Conservation (phyloP, 2,329 filamentous ascomycete species). For the Epichloe coenophiala region DNA sequence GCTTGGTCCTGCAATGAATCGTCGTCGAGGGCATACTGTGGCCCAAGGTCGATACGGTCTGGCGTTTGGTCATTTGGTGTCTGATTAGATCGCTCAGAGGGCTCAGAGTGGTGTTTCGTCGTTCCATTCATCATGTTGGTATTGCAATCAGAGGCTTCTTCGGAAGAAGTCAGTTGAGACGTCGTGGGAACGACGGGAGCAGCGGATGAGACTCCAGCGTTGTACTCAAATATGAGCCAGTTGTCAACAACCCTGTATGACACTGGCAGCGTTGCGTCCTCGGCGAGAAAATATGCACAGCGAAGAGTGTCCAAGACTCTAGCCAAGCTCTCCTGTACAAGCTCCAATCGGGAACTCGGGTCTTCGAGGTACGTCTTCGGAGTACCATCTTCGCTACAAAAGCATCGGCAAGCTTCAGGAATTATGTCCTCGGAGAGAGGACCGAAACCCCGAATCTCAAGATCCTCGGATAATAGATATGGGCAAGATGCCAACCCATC, state of each 20-base stretch:
- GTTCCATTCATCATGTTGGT: neutral
- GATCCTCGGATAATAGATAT: conserved; percentile 40
- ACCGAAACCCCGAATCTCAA: conserved; percentile 30
- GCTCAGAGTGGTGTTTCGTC: neutral
- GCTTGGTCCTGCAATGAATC: neutral
- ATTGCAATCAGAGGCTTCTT: neutral
- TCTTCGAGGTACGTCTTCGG: conserved; percentile 26
- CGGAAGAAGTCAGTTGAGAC: neutral
- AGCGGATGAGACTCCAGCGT: conserved; percentile 4
- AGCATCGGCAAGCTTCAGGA: conserved; percentile 26
- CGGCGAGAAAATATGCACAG: conserved; percentile 34
- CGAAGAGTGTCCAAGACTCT: conserved; percentile 35
- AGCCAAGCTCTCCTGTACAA: conserved; percentile 27
- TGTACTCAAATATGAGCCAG: conserved; percentile 21
- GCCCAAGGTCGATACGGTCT: neutral
- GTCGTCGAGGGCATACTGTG: neutral
- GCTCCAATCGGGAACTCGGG: conserved; percentile 17
- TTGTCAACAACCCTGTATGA: conserved; percentile 14
- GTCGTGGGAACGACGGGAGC: neutral
- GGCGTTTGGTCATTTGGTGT: neutral
- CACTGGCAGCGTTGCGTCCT: conserved; percentile 27
- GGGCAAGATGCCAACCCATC: conserved; percentile 25
- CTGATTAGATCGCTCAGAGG: neutral
- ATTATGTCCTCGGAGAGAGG: conserved; percentile 26
- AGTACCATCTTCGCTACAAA: conserved; percentile 20